Conservation (phyloP, 2,329 filamentous ascomycete species). For the Mariannaea elegans region DNA sequence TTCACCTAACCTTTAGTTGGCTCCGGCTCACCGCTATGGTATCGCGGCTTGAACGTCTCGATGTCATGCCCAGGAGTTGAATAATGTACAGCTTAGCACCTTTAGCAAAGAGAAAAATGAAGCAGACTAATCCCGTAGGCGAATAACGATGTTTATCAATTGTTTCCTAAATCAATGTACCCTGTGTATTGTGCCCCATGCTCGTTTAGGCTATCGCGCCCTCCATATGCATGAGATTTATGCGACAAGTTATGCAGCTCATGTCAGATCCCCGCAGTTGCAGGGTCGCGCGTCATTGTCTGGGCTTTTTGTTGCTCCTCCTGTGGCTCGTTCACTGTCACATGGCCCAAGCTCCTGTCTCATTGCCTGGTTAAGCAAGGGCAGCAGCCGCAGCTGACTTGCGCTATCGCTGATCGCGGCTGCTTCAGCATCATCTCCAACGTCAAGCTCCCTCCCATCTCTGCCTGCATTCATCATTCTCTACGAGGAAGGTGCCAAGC, state of each 20-base stretch:
- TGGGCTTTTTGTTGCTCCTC: not conserved
- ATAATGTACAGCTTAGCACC: conserved; percentile 21
- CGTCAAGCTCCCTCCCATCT: conserved; percentile 1
- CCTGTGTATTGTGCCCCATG: too few species aligned
- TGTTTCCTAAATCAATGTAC: too few species aligned
- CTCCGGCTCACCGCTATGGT: not conserved
- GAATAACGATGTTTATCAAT: conserved; percentile 31
- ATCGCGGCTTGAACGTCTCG: not conserved
- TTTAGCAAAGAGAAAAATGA: conserved; percentile 14
- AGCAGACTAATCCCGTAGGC: conserved; percentile 41
- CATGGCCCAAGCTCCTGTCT: conserved; percentile 25
- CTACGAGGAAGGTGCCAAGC: conserved; percentile 6
- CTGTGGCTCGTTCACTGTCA: conserved; percentile 36
- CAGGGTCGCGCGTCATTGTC: not conserved
- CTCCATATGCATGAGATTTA: conserved; percentile 24
- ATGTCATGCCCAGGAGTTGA: not conserved
- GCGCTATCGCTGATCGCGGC: conserved; percentile 12
- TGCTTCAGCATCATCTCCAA: conserved; percentile 23
- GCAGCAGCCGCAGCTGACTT: conserved; percentile 9
- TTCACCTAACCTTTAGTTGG: conserved; percentile 22
- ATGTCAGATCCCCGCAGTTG: not conserved
- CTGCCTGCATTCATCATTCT: not conserved
- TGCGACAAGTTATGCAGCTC: conserved; percentile 22
- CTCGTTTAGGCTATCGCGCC: conserved; percentile 9
- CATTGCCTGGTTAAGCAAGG: conserved; percentile 7